Percentiles rank a stretch among this genome's conserved stretches.
These are phyloP conservation scores for Tympanopsis confertula DNA, from an alignment of 2,329 filamentous ascomycete species.

Conservation along the genomic window DNA sequence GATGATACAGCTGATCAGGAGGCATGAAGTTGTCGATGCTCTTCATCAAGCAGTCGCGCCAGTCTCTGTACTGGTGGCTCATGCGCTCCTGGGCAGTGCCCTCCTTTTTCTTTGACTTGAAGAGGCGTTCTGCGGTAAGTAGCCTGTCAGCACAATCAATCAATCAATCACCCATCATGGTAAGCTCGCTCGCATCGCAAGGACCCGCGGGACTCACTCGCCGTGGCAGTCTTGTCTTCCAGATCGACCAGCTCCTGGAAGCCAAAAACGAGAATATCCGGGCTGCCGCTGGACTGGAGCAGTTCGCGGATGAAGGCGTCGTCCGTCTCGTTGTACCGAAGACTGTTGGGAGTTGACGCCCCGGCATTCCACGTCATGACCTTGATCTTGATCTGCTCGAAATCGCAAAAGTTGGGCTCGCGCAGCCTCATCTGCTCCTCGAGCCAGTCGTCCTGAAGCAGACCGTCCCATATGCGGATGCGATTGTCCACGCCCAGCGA, in stretches of 20 bases:
- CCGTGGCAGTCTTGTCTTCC: slow-evolving; percentile 92
- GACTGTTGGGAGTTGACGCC: slow-evolving; percentile 74
- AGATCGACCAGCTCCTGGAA: slow-evolving; percentile 98
- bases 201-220: slow-evolving; percentile 62
- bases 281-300: slow-evolving; percentile 62
- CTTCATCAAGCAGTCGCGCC: slow-evolving; percentile 79
- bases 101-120: slow-evolving; percentile 82
- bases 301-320: slow-evolving; percentile 71
- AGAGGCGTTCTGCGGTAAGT: slow-evolving; percentile 53
- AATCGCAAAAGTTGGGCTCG: slow-evolving; percentile 73
- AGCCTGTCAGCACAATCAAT: slow-evolving; percentile 12
- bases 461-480: slow-evolving; percentile 79
- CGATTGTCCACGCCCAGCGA: slow-evolving; percentile 80
- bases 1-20: slow-evolving; percentile 63
- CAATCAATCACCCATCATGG: slow-evolving; percentile 2
- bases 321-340: slow-evolving; percentile 61
- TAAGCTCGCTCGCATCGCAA: no score
- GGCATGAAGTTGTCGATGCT: slow-evolving; percentile 77
- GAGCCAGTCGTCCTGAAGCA: slow-evolving; percentile 90
- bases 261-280: slow-evolving; percentile 87
- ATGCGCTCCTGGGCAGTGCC: slow-evolving; percentile 77
- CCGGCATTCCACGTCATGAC: slow-evolving; percentile 96
- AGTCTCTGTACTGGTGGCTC: slow-evolving; percentile 94
- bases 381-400: slow-evolving; percentile 67
- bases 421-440: slow-evolving; percentile 76